Evolutionary conservation across 140 eudicot genomes (phyloP), one percentile per base, ranked within the genome.

Genomic region (Stevia rebaudiana): DNA sequence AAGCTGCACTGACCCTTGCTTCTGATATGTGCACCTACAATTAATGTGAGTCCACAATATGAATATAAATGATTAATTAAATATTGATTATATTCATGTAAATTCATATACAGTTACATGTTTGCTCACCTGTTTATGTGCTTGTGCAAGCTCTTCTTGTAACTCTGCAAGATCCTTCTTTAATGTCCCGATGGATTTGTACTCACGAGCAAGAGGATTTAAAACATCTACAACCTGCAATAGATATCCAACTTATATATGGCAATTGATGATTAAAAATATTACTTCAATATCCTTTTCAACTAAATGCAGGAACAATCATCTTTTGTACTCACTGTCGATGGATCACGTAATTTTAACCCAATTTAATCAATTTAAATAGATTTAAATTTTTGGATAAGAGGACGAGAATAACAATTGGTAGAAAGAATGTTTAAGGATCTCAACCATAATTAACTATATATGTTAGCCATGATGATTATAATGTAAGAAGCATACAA

Each of bases 161-260:
- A 68, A 55, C 65, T 68, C 74, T 43, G 65, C 74, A 6, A 68
- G 21, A 56, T 68, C 74, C 55, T 55, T 68, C 65, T 68, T 68
- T 54, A 68, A 54, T 5, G 66, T 55, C 35, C 74, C 74, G 11
- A 68, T 42, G 46, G 74, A 68, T 28, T 68, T 68, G 55, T 68
- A 68, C 23, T 68, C 74, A 6, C 65, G 74, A 2, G 74, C 74
- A 17, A 68, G 65, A 55, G 74, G 74, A 62, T 68, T 68, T 40
- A 89, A 55, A 58, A 81, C 97, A 44, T 89, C 97, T 19, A 89
- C 97, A 64, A 89, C 97, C 97, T 89, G 64, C 66, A 74, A 25
- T 11, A 58, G 33, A 55, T 1, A 41, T 11, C 55, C 57, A 16
- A 3, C 48, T 42, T 17, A 42, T 3, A 43, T 41, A 56, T 31